Evolutionary conservation across 2,329 filamentous ascomycete species (phyloP).

Genomic region (Aureobasidium mangrovei): DNA sequence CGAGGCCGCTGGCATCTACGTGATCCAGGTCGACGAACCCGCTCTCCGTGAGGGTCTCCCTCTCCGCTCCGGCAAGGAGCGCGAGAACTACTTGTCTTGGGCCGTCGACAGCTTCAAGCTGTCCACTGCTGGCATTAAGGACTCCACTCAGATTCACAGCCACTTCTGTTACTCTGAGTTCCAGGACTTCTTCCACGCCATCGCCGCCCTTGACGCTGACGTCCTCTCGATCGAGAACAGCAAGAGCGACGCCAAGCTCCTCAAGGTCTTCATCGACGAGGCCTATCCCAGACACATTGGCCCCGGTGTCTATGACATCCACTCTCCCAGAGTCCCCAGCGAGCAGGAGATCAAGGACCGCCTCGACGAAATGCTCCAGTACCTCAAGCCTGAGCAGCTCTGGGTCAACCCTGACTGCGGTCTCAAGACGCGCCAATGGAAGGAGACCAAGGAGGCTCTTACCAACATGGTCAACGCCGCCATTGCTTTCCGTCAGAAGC

Average conservation of each 20-base stretch:
- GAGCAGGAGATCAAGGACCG: constrained; percentile 98
- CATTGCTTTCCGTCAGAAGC: constrained; percentile 80
- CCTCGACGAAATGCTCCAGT: constrained; percentile 92
- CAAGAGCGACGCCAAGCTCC: constrained; percentile 99
- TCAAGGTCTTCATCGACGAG: constrained; percentile 96
- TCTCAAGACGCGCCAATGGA: constrained; percentile 98
- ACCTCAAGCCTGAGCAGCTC: constrained; percentile 96
- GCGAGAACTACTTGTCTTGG: constrained; percentile 94
- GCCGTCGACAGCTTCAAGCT: constrained; percentile 98
- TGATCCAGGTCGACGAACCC: constrained; percentile 99
- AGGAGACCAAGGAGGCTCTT: constrained; percentile 94
- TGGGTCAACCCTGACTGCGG: constrained; percentile 99
- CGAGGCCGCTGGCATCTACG: constrained; percentile 88
- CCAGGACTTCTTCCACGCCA: constrained; percentile 99
- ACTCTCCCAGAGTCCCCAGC: constrained; percentile 93
- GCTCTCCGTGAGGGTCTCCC: constrained; percentile 98
- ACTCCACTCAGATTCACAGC: constrained; percentile 98
- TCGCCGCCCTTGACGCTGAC: constrained; percentile 93
- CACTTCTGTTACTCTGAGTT: constrained; percentile 99
- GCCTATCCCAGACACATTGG: constrained; percentile 97
- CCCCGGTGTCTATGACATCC: constrained; percentile 99
- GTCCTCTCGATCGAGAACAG: constrained; percentile 99
- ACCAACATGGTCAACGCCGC: constrained; percentile 96
- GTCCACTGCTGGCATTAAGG: constrained; percentile 82
- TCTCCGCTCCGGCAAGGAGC: constrained; percentile 86